phyloP scores from a whole-genome alignment of 108 stramenopile genomes.

The Seminavis robusta region DNA sequence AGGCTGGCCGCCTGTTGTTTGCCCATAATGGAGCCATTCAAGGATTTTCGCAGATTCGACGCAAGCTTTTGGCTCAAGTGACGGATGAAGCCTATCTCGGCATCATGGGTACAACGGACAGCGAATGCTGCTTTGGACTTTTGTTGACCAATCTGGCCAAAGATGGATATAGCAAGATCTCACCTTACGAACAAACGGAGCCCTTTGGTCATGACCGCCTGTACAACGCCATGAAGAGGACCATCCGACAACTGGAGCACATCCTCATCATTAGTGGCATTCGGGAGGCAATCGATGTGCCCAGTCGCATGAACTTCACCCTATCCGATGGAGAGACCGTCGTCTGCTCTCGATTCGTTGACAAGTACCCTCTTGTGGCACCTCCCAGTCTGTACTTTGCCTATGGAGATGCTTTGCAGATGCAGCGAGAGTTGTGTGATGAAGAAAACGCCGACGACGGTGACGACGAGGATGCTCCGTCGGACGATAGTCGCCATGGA shows the following conservation, averaged over 20 bases:
- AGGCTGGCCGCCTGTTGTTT: constrained; percentile 26
- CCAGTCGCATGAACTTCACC: constrained; percentile 30
- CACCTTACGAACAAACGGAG: constrained; percentile 6
- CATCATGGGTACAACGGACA: constrained; percentile 33
- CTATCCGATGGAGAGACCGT: constrained; percentile 42
- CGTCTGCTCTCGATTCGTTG: constrained; percentile 41
- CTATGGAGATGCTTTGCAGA: constrained; percentile 6
- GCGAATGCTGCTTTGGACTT: constrained; percentile 36
- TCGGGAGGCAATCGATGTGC: not conserved
- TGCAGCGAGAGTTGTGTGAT: no score
- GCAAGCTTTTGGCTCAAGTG: constrained; percentile 11
- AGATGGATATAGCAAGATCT: constrained; percentile 4
- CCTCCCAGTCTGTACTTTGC: constrained; percentile 33
- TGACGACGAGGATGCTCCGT: no score
- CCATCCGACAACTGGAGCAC: constrained; percentile 11
- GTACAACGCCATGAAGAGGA: constrained; percentile 14
- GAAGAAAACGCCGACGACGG: no score
- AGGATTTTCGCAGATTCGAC: constrained; percentile 10
- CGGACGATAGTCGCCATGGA: no score
- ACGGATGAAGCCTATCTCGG: constrained; percentile 28
- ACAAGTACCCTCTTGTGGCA: constrained; percentile 20
- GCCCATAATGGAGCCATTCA: constrained; percentile 20
- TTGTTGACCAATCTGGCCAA: constrained; percentile 28
- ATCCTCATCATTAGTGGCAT: constrained; percentile 8
- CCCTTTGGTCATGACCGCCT: constrained; percentile 19